Percentiles rank a stretch among this genome's conserved stretches.
These are phyloP conservation scores for Rubus parviflorus DNA, from an alignment of 306 rosid genomes.

Conservation along the genomic window DNA sequence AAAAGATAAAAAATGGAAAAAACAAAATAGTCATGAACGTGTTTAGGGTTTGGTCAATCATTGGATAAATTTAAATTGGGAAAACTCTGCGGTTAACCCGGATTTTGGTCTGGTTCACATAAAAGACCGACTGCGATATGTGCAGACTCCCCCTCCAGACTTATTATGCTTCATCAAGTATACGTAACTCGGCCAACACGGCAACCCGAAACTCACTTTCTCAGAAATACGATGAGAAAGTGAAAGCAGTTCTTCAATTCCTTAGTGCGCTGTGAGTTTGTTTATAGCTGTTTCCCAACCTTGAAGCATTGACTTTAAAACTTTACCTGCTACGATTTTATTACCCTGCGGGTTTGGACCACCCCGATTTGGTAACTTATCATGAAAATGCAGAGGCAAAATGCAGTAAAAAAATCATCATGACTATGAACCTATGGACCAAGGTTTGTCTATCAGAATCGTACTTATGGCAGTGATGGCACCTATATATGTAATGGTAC, in stretches of 20 bases:
- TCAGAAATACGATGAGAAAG: not conserved
- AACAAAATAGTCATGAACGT: constrained; percentile 10
- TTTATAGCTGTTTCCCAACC: constrained; percentile 4
- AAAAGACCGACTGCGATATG: not conserved
- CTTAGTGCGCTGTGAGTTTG: not conserved
- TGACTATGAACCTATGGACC: not conserved
- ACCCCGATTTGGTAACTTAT: not conserved
- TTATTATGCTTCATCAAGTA: not conserved
- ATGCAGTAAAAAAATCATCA: not conserved
- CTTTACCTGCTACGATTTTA: not conserved
- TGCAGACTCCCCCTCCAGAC: not conserved
- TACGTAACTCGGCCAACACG: not conserved
- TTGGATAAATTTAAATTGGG: constrained; percentile 33
- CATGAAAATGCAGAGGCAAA: not conserved
- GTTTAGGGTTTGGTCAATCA: constrained; percentile 39
- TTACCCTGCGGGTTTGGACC: not conserved
- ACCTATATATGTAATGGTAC: too few relatives aligned
- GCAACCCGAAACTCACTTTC: constrained; percentile 18
- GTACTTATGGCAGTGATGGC: too few relatives aligned
- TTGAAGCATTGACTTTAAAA: not conserved
- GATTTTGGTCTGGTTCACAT: constrained; percentile 49
- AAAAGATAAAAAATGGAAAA: not conserved
- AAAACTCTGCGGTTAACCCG: constrained; percentile 38
- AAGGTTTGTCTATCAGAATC: too few relatives aligned
- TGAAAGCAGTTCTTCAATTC: not conserved